phyloP scores from a whole-genome alignment of 345 rosid species.

The Salix udensis region DNA sequence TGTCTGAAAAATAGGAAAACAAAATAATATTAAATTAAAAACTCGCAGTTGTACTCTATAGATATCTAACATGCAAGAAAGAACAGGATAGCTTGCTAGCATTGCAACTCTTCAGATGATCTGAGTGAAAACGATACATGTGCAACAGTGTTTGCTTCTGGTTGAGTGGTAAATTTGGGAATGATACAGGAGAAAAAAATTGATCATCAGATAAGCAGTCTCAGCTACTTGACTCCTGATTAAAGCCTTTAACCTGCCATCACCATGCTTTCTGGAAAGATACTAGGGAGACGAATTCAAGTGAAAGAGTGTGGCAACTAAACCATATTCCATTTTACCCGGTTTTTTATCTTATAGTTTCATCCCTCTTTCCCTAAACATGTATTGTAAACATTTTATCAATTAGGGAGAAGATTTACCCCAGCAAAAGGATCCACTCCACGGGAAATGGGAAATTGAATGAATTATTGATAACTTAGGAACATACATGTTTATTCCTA shows the following conservation, averaged over 20 bases:
- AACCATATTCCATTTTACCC: neutral
- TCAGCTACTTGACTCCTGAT: neutral
- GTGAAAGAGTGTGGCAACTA: neutral
- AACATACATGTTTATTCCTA: too few species aligned
- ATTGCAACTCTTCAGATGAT: too few species aligned
- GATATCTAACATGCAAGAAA: neutral
- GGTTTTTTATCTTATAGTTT: neutral
- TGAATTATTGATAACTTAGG: too few species aligned
- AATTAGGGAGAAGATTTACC: neutral
- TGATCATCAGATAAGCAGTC: neutral
- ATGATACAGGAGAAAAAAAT: neutral
- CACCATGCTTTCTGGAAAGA: neutral
- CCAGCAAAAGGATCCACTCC: neutral
- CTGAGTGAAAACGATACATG: neutral
- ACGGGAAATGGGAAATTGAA: neutral
- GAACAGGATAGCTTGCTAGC: neutral
- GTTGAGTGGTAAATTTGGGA: neutral
- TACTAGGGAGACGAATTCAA: neutral
- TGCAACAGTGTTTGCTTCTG: neutral
- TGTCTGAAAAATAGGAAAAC: slow-evolving; percentile 46
- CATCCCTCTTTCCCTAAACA: neutral
- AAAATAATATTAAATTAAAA: neutral
- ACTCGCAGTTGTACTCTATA: neutral
- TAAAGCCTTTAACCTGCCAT: neutral
- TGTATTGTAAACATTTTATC: neutral